Conservation (phyloP, 2,329 filamentous ascomycete genomes). For the Sporothrix phasma region DNA sequence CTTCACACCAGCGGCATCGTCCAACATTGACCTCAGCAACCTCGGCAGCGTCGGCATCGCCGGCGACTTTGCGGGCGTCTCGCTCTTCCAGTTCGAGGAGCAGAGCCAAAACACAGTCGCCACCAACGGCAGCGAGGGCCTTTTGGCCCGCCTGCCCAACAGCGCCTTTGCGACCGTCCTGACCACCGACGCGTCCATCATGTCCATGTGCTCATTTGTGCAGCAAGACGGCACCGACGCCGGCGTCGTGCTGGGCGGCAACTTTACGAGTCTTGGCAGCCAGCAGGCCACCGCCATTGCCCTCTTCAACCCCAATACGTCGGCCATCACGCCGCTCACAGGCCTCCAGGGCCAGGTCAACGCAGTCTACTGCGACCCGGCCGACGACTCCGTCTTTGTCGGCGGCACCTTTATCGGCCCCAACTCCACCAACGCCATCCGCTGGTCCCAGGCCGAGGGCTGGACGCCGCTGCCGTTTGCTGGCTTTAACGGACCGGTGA, state of each 20-base stretch:
- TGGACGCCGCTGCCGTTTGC: slow-evolving; percentile 81
- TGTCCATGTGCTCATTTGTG: slow-evolving; percentile 75
- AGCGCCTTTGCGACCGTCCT: slow-evolving; percentile 67
- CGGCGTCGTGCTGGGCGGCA: slow-evolving; percentile 81
- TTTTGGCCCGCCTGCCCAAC: slow-evolving; percentile 76
- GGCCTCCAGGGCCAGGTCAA: slow-evolving; percentile 77
- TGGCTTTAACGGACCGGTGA: slow-evolving; percentile 89
- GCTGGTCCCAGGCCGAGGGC: slow-evolving; percentile 58
- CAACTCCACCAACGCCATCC: slow-evolving; percentile 82
- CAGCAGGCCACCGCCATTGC: slow-evolving; percentile 70
- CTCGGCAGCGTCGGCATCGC: slow-evolving; percentile 77
- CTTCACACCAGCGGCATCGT: slow-evolving; percentile 52
- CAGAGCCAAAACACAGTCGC: slow-evolving; percentile 60
- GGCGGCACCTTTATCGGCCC: slow-evolving; percentile 73
- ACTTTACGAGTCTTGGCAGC: slow-evolving; percentile 84
- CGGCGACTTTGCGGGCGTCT: slow-evolving; percentile 86
- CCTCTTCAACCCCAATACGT: slow-evolving; percentile 65
- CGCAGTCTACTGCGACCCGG: slow-evolving; percentile 70
- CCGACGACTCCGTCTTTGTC: slow-evolving; percentile 72
- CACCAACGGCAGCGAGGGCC: slow-evolving; percentile 69
- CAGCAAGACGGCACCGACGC: slow-evolving; percentile 53
- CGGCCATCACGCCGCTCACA: slow-evolving; percentile 60
- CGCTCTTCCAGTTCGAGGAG: slow-evolving; percentile 74
- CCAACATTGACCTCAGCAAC: slow-evolving; percentile 66
- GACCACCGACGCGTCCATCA: slow-evolving; percentile 72